A percentile compares a stretch with the other conserved stretches of the same genome.
phyloP scores from a whole-genome alignment of 1,284 basidiomycete species.

The Leccinum angustisporum region DNA sequence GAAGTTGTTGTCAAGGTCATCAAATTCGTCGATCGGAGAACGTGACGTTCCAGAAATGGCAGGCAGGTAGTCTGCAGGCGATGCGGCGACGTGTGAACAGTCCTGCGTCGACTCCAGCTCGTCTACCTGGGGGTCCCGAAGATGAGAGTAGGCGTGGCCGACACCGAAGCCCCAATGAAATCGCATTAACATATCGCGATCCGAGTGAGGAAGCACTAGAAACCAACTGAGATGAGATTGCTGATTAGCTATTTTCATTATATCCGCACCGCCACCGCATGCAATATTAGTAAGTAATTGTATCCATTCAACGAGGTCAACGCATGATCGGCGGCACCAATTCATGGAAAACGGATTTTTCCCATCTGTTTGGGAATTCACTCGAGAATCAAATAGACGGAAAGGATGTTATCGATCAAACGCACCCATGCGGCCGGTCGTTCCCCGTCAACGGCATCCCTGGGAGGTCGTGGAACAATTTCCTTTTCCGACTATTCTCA shows the following conservation, averaged over 20 bases:
- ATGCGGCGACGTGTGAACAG: too few relatives aligned
- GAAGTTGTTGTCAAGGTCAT: too few relatives aligned
- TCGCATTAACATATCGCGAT: too few relatives aligned
- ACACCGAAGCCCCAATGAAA: too few relatives aligned
- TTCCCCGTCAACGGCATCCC: conserved; percentile 14
- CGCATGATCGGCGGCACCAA: conserved; percentile 45
- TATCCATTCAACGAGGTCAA: conserved; percentile 40
- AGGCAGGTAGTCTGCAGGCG: too few relatives aligned
- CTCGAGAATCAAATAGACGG: not conserved
- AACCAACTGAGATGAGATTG: conserved; percentile 31
- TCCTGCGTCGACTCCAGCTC: too few relatives aligned
- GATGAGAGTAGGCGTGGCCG: too few relatives aligned
- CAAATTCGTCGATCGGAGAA: too few relatives aligned
- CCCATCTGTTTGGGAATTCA: conserved; percentile 34
- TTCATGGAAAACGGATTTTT: conserved; percentile 37
- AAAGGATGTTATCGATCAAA: conserved; percentile 7
- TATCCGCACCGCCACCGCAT: conserved; percentile 44
- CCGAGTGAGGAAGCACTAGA: conserved; percentile 46
- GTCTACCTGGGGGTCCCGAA: too few relatives aligned
- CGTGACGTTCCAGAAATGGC: too few relatives aligned
- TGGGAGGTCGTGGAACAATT: conserved; percentile 17
- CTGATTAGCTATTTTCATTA: conserved; percentile 32
- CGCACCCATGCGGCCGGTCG: conserved; percentile 8
- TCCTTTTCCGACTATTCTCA: conserved; percentile 4
- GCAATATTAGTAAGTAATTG: conserved; percentile 39